phyloP scores from a whole-genome alignment of 192 early-diverging fungal species.

The Coemansia sp. region DNA sequence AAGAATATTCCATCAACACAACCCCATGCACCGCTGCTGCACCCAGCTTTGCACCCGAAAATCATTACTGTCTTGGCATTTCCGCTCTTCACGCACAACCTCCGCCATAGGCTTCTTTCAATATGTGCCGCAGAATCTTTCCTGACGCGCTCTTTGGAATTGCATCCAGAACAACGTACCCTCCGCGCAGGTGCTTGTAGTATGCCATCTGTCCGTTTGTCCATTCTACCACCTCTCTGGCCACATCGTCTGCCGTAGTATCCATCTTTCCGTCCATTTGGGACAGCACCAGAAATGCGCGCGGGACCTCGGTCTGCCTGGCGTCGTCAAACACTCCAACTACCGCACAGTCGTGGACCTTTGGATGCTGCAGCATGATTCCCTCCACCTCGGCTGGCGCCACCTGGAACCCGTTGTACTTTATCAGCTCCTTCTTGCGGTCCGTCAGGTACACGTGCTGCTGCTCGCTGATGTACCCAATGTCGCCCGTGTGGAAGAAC shows the following conservation, averaged over 20 bases:
- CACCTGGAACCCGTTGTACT: conserved; percentile 83
- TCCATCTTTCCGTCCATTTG: conserved; percentile 4
- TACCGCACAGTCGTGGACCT: conserved; percentile 66
- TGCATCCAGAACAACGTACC: conserved; percentile 16
- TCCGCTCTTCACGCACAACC: no score
- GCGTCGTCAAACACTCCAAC: conserved; percentile 59
- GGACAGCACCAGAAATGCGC: conserved; percentile 29
- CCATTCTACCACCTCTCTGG: conserved; percentile 21
- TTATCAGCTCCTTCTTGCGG: conserved; percentile 88
- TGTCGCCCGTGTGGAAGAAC: conserved; percentile 82
- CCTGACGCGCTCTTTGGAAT: conserved; percentile 46
- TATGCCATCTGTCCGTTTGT: conserved; percentile 29
- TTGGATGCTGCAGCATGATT: conserved; percentile 63
- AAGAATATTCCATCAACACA: no score
- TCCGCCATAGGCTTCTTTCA: conserved; percentile 5
- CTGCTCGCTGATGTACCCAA: conserved; percentile 64
- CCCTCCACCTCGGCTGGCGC: conserved; percentile 85
- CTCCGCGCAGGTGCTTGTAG: conserved; percentile 45
- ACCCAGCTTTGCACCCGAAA: neutral
- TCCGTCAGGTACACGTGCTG: conserved; percentile 63
- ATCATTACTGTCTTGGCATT: neutral
- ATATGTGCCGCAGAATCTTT: conserved; percentile 49
- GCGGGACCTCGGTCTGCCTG: conserved; percentile 56
- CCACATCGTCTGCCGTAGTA: neutral
- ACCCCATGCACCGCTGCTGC: neutral